Evolutionary conservation across 352 stramenopile genomes (phyloP).

Genomic region (Phytopythium litorale): DNA sequence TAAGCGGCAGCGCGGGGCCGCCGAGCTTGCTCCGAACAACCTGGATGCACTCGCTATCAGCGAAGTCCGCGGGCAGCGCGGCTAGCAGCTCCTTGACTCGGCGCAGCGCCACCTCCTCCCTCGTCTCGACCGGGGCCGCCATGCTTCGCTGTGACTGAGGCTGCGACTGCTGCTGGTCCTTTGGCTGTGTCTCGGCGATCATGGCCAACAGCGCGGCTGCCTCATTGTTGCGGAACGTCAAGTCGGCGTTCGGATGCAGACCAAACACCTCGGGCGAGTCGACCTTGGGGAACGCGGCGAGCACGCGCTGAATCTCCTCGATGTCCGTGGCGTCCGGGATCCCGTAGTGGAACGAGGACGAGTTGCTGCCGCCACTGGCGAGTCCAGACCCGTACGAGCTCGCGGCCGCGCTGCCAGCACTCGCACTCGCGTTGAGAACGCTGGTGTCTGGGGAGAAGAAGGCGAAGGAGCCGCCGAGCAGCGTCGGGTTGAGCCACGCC

Average conservation of each 20-base stretch:
- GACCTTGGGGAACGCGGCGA: conserved; percentile 55
- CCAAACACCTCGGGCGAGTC: conserved; percentile 84
- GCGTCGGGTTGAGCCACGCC: conserved; percentile 62
- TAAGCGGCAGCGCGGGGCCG: conserved; percentile 66
- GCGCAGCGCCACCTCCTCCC: conserved; percentile 56
- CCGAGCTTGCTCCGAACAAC: conserved; percentile 49
- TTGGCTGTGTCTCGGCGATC: conserved; percentile 68
- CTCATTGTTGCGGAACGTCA: conserved; percentile 81
- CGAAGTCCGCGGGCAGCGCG: conserved; percentile 41
- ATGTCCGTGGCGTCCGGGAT: conserved; percentile 32
- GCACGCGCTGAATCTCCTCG: conserved; percentile 67
- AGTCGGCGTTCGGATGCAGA: conserved; percentile 71
- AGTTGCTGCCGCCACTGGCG: neutral
- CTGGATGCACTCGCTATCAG: conserved; percentile 38
- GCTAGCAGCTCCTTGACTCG: conserved; percentile 54
- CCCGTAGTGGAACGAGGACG: conserved; percentile 43
- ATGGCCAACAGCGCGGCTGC: conserved; percentile 51
- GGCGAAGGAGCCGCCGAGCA: conserved; percentile 54
- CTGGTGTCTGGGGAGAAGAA: conserved; percentile 70
- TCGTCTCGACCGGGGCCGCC: conserved; percentile 28
- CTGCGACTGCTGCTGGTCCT: conserved; percentile 20
- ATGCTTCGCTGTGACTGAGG: conserved; percentile 1
- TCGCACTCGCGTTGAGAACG: conserved; percentile 24
- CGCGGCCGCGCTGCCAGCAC: neutral
- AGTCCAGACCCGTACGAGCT: neutral